Base-by-base conservation (phyloP, 805 yeast species). In the Candida ulmi region DNA sequence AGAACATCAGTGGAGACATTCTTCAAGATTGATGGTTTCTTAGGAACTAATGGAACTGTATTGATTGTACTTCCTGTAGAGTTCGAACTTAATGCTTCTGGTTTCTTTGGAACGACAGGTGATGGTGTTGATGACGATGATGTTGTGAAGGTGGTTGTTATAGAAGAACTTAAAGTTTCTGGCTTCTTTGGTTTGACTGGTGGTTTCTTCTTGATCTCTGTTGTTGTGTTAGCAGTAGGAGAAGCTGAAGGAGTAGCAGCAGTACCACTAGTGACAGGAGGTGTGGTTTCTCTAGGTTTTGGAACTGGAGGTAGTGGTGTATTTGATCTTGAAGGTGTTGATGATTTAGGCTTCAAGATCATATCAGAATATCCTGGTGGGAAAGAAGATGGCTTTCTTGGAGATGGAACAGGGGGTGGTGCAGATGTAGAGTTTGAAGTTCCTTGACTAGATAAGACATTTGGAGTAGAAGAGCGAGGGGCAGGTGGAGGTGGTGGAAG, bases 311-410 rank as follows among this genome's bases (percentile, higher is more conserved):
- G 40, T 18, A 36, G 28, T 16, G 55, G 49, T 13, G 52, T 42
- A n/a, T 42, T 25, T 12, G 43, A 33, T 33, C 44, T 43, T 25
- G 41, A 48, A 30, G 51, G 54, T 12, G 49, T 40, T 2, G 53
- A 48, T 6, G 57, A 60, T 43, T 49, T 63, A 19, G 69, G 69
- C 4, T 60, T 58, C 33, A 66, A 42, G 8, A 66, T 45, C 4
- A 54, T 28, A 18, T 55, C 63, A 25, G 57, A 52, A 33, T 58
- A 63, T 0, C 70, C 69, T 8, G 70, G 71, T 23, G 70, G 70
- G 5, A 63, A 51, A 1, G 45, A 21, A 13, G 47, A 26, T 3
- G 52, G 38, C 37, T 57, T 60, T 33, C 65, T 52, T 17, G 65
- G 53, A 8, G 55, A 53, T 11, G 64, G 63, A 3, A 50, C 55